These are phyloP conservation scores for Cetradonia linearis DNA, from an alignment of 495 filamentous ascomycete genomes.

Conservation along the genomic window DNA sequence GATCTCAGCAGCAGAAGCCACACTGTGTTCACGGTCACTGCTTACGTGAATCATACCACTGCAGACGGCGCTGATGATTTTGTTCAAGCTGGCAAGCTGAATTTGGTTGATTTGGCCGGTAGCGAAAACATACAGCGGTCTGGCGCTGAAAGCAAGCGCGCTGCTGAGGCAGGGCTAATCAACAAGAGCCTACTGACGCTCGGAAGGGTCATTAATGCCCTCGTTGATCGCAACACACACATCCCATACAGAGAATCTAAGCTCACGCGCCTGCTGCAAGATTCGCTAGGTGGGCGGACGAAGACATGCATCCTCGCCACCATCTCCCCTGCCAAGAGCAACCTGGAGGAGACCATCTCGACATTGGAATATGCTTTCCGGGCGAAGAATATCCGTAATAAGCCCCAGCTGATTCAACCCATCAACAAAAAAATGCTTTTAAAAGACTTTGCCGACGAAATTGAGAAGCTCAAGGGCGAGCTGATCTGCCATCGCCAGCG, in stretches of 20 bases:
- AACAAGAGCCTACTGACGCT: constrained; percentile 95
- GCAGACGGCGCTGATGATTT: constrained; percentile 86
- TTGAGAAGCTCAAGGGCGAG: constrained; percentile 87
- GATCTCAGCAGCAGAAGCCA: constrained; percentile 93
- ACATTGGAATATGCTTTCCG: constrained; percentile 95
- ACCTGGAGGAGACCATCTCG: constrained; percentile 94
- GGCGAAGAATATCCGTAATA: constrained; percentile 96
- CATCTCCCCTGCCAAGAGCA: constrained; percentile 84
- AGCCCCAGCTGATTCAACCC: constrained; percentile 85
- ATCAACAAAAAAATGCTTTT: constrained; percentile 87
- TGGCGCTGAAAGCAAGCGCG: constrained; percentile 94
- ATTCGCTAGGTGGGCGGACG: constrained; percentile 86
- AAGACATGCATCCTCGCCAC: constrained; percentile 99
- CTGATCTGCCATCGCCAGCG: constrained; percentile 85
- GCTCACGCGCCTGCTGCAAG: constrained; percentile 86
- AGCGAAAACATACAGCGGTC: constrained; percentile 96
- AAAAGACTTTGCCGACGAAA: constrained; percentile 82
- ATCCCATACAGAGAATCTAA: constrained; percentile 98
- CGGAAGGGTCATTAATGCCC: constrained; percentile 91
- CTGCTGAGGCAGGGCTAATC: constrained; percentile 89
- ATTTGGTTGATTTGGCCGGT: constrained; percentile 90
- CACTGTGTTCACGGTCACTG: constrained; percentile 91
- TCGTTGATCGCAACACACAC: constrained; percentile 85
- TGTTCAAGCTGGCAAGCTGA: constrained; percentile 84
- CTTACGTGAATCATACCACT: constrained; percentile 66